phyloP scores from a whole-genome alignment of 768 basidiomycete species.

The Lentinula sp. region DNA sequence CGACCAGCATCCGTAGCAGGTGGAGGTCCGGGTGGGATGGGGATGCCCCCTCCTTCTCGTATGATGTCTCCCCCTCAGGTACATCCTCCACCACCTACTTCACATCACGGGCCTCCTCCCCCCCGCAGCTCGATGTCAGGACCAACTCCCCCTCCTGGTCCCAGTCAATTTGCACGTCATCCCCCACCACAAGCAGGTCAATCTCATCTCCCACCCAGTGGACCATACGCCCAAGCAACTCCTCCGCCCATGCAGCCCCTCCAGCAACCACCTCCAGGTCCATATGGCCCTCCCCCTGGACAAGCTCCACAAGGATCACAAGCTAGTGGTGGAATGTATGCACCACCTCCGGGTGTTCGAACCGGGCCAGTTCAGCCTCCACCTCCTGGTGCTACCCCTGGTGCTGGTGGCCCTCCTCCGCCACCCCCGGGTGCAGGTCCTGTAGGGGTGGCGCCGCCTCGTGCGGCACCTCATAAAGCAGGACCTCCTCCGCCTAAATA shows the following conservation, averaged over 20 bases:
- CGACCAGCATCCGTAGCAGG: slow-evolving; percentile 15
- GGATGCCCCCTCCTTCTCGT: slow-evolving; percentile 29
- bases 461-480: slow-evolving; percentile 16
- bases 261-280: slow-evolving; percentile 19
- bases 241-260: slow-evolving; percentile 30
- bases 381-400: slow-evolving; percentile 23
- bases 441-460: slow-evolving; percentile 12
- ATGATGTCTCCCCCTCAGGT: slow-evolving; percentile 44
- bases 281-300: slow-evolving; percentile 27
- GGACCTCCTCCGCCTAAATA: slow-evolving; percentile 37
- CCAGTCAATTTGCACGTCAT: slow-evolving; percentile 28
- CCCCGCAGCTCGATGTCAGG: slow-evolving; percentile 32
- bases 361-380: slow-evolving; percentile 12
- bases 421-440: slow-evolving; percentile 3
- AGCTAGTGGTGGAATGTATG: slow-evolving; percentile 25
- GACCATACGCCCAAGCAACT: slow-evolving; percentile 30
- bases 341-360: slow-evolving; percentile 27
- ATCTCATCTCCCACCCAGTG: slow-evolving; percentile 19
- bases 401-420: slow-evolving; percentile 24
- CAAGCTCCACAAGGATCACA: neutral
- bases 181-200: slow-evolving; percentile 27
- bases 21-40: slow-evolving; percentile 15
- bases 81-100: slow-evolving; percentile 32
- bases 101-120: slow-evolving; percentile 45
- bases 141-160: slow-evolving; percentile 33